phyloP scores from a whole-genome alignment of 176 grass and related monocot species.

The Hyparrhenia diplandra region DNA sequence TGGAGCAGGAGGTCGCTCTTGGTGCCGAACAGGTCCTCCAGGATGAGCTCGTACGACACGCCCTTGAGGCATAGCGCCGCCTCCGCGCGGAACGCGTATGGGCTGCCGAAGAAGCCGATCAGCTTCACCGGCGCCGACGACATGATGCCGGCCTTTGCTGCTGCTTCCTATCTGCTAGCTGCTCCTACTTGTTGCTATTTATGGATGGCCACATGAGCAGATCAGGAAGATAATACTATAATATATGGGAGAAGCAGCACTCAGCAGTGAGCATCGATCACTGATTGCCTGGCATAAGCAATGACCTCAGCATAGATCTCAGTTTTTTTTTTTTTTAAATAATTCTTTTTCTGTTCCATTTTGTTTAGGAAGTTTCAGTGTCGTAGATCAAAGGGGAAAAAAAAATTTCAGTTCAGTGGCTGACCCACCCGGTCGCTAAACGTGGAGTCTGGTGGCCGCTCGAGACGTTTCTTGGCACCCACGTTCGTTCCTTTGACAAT shows the following conservation, averaged over 20 bases:
- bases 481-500: neutral
- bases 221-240: neutral
- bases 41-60: slow-evolving; percentile 37
- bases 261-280: neutral
- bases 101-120: slow-evolving; percentile 41
- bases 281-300: neutral
- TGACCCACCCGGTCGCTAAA: neutral
- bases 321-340: neutral
- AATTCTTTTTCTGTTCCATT: neutral
- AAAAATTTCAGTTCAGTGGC: neutral
- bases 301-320: neutral
- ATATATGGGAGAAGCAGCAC: neutral
- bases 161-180: neutral
- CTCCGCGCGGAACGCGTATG: slow-evolving; percentile 37
- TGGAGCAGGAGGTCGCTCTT: slow-evolving; percentile 44
- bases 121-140: slow-evolving; percentile 37
- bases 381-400: neutral
- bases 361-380: neutral
- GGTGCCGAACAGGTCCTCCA: slow-evolving; percentile 37
- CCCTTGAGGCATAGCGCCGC: slow-evolving; percentile 39
- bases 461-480: neutral
- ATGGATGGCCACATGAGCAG: neutral
- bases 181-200: neutral
- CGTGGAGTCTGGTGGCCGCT: neutral
- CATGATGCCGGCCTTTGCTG: neutral